These are phyloP conservation scores for Volvariella volvacea DNA, from an alignment of 1,284 basidiomycete species.

Conservation along the genomic window DNA sequence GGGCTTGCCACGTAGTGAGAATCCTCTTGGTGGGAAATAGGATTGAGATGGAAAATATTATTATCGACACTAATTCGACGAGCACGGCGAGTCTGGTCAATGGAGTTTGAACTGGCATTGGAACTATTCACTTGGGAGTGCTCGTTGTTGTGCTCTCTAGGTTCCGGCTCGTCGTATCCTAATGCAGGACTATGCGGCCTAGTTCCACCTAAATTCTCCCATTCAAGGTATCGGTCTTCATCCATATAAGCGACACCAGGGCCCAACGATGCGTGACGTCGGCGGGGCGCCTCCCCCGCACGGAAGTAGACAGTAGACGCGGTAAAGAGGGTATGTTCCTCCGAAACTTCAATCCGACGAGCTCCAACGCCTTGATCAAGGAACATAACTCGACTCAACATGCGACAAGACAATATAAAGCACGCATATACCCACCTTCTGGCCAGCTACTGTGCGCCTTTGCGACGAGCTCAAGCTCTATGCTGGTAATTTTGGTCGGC, in stretches of 20 bases:
- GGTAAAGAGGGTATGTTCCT: constrained; percentile 75
- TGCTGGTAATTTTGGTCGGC: constrained; percentile 82
- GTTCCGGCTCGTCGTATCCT: constrained; percentile 9
- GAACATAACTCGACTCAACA: constrained; percentile 7
- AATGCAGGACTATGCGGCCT: constrained; percentile 1
- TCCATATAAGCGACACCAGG: constrained; percentile 50
- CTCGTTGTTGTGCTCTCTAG: not conserved
- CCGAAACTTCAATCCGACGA: constrained; percentile 72
- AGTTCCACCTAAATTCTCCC: constrained; percentile 11
- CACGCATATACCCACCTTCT: constrained; percentile 57
- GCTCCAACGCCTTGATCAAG: constrained; percentile 65
- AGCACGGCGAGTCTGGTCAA: constrained; percentile 13
- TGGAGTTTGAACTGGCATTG: not conserved
- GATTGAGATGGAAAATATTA: constrained; percentile 21
- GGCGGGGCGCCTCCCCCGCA: constrained; percentile 29
- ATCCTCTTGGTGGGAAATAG: constrained; percentile 19
- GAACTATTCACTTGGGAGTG: not conserved
- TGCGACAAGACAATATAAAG: constrained; percentile 1
- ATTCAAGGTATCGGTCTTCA: constrained; percentile 18
- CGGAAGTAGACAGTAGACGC: constrained; percentile 73
- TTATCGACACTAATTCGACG: constrained; percentile 30
- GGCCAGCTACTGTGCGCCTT: constrained; percentile 67
- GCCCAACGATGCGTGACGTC: constrained; percentile 72
- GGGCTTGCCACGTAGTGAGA: constrained; percentile 23
- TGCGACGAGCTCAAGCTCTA: constrained; percentile 76